phyloP scores from a whole-genome alignment of 2,329 filamentous ascomycete genomes.

The Xylaria hypoxylon region DNA sequence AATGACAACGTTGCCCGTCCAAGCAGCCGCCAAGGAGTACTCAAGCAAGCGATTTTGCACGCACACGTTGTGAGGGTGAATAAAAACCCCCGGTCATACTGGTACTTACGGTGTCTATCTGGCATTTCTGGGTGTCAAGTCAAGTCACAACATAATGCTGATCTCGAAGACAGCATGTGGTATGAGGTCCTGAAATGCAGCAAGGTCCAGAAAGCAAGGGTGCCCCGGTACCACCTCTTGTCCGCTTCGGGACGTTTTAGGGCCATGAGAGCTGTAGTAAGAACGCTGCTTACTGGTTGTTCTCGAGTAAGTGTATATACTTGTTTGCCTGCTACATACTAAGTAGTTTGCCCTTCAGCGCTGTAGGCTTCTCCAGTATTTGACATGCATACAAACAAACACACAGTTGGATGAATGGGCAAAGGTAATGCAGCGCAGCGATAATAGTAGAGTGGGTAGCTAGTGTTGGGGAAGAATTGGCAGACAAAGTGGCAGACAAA shows the following conservation, averaged over 20 bases:
- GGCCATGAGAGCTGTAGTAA: constrained; percentile 28
- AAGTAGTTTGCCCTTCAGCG: neutral
- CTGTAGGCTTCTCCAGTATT: constrained; percentile 1
- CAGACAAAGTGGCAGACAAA: neutral
- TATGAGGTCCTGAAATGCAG: constrained; percentile 34
- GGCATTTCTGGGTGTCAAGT: constrained; percentile 21
- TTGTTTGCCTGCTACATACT: constrained; percentile 13
- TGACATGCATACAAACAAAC: no score
- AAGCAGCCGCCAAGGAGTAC: constrained; percentile 12
- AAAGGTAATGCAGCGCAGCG: neutral
- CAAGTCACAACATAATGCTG: constrained; percentile 32
- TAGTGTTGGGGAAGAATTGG: neutral
- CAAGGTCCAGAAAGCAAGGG: constrained; percentile 36
- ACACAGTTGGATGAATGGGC: constrained; percentile 12
- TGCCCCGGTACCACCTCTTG: constrained; percentile 31
- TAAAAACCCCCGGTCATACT: constrained; percentile 8
- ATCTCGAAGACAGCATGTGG: constrained; percentile 33
- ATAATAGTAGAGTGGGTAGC: neutral
- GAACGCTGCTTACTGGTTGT: constrained; percentile 38
- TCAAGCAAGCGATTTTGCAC: constrained; percentile 2
- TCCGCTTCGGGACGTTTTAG: constrained; percentile 34
- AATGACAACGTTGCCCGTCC: constrained; percentile 6
- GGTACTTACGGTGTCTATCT: constrained; percentile 10
- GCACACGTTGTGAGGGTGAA: neutral
- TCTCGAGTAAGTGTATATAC: constrained; percentile 11